Base-by-base conservation (phyloP, 1,139 yeast genomes). In the Meyerozyma guilliermondii region DNA sequence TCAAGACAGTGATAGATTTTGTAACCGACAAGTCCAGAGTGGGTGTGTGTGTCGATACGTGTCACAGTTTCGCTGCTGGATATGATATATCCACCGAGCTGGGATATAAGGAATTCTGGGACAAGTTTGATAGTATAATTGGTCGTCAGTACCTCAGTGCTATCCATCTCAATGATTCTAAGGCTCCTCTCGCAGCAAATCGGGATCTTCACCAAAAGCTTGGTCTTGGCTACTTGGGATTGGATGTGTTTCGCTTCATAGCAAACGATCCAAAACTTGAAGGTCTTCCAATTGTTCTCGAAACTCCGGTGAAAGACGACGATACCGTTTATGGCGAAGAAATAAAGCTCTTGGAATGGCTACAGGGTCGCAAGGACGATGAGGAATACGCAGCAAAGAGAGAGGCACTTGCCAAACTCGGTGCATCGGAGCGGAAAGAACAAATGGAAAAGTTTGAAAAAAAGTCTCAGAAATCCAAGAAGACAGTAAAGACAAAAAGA, bases 41-140 rank as follows among this genome's bases (percentile, higher is more conserved):
- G 7, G 98, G 98, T 1, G 96, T 92, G 1, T 94, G 98, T 61
- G 74, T 92, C 14, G 98, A 92, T 57, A 91, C 98, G 0, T 92
- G 98, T 60, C 98, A 92, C 62, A 74, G 96, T 0, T 88, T 86
- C 70, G 97, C 98, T 1, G 96, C 98, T 0, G 98, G 98, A 1
- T 91, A 87, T 62, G 98, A 94, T 57, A 74, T 92, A 36, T 63
- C 81, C n/a, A 71, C 76, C 2, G 72, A 74, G 46, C 77, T 70
- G 22, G 60, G 68, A 9, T 87, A 82, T 62, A 67, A 74, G 18
- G 66, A 65, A 39, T 89, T 92, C 59, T 86, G 96, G 92, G 57
- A 63, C 7, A 65, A 80, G 38, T 92, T 87, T 60, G 97, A 89
- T 52, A 61, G 69, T 3, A 71, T 75, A 7, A 73, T 92, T 22